Conservation (phyloP, 345 rosid genomes). For the Moricandia arvensis region DNA sequence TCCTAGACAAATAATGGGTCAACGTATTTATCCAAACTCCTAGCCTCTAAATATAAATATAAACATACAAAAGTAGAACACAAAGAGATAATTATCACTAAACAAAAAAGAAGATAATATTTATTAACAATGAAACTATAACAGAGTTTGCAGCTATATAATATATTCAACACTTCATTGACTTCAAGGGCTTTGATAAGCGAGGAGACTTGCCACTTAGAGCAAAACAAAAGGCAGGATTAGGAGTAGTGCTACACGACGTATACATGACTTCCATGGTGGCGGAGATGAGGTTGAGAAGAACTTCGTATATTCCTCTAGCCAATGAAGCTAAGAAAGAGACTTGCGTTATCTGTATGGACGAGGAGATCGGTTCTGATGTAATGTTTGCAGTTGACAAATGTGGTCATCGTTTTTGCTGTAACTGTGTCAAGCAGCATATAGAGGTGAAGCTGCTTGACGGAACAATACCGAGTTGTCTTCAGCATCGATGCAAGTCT, state of each 20-base stretch:
- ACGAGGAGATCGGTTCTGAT: conserved; percentile 39
- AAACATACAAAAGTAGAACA: too few relatives aligned
- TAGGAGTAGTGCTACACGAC: neutral
- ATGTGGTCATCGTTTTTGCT: conserved; percentile 61
- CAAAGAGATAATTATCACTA: too few relatives aligned
- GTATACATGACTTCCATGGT: neutral
- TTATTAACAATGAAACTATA: too few relatives aligned
- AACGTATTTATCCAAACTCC: too few relatives aligned
- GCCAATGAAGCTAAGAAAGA: conserved; percentile 35
- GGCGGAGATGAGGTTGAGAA: neutral
- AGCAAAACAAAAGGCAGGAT: neutral
- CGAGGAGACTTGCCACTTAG: neutral
- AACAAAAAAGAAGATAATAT: too few relatives aligned
- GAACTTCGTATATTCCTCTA: neutral
- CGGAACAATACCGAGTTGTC: conserved; percentile 54
- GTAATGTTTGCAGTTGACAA: conserved; percentile 55
- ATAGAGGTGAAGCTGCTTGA: conserved; percentile 60
- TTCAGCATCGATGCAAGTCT: conserved; percentile 55
- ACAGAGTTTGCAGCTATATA: neutral
- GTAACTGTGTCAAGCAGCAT: conserved; percentile 66
- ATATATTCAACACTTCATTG: neutral
- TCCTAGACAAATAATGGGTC: too few relatives aligned
- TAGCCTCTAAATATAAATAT: too few relatives aligned
- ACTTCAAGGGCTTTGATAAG: neutral
- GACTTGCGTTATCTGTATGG: conserved; percentile 59